These are phyloP conservation scores for Strobilomyces dryophilus DNA, from an alignment of 768 basidiomycete species.

Conservation along the genomic window DNA sequence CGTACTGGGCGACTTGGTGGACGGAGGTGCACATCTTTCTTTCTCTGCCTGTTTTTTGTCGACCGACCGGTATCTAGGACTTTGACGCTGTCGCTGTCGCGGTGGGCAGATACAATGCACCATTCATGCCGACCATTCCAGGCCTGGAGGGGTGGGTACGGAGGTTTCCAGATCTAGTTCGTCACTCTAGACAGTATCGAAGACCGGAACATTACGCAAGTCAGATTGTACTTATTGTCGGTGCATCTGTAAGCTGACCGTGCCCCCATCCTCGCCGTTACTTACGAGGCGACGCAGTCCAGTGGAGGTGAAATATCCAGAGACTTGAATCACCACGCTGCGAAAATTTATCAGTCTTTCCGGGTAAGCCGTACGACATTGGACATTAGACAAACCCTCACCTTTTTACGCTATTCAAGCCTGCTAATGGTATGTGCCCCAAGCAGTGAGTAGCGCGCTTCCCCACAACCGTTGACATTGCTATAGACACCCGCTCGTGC, in stretches of 20 bases:
- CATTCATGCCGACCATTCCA: slow-evolving; percentile 13
- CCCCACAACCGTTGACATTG: not conserved
- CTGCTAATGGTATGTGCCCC: not conserved
- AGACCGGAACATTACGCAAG: slow-evolving; percentile 33
- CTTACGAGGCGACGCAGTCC: not conserved
- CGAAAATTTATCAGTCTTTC: slow-evolving; percentile 10
- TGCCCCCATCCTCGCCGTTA: not conserved
- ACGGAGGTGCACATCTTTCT: slow-evolving; percentile 6
- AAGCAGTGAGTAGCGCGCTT: not conserved
- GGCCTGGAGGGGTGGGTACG: slow-evolving; percentile 12
- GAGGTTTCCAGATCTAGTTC: slow-evolving; percentile 32
- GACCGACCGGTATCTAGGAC: not conserved
- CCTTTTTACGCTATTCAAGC: not conserved
- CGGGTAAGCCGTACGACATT: slow-evolving; percentile 1
- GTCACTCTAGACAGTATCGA: slow-evolving; percentile 38
- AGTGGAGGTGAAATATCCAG: slow-evolving; percentile 13
- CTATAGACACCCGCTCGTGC: not conserved
- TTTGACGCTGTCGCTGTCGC: slow-evolving; percentile 16
- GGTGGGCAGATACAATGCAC: slow-evolving; percentile 9
- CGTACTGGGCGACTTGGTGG: slow-evolving; percentile 31
- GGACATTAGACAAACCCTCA: not conserved
- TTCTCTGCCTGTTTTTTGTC: not conserved
- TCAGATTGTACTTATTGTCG: slow-evolving; percentile 41
- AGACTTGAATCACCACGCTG: slow-evolving; percentile 8
- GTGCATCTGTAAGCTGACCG: slow-evolving; percentile 17